Conservation (phyloP, 2,329 filamentous ascomycete species). For the Cordyceps sp. region DNA sequence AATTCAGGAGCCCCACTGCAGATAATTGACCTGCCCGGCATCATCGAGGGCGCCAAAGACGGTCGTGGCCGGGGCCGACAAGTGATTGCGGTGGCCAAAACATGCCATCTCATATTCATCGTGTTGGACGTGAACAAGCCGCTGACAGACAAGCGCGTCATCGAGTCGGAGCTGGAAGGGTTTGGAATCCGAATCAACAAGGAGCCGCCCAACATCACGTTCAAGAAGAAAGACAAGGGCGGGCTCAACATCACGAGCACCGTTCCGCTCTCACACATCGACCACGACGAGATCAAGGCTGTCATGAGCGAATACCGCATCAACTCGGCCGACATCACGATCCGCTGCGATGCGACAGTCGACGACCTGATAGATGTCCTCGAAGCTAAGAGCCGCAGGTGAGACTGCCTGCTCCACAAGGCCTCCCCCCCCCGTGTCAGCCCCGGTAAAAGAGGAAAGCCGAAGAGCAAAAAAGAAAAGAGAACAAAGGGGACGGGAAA, state of each 20-base stretch:
- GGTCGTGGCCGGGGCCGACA: conserved; percentile 94
- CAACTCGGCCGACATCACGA: conserved; percentile 90
- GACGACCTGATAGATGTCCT: conserved; percentile 94
- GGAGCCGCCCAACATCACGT: conserved; percentile 91
- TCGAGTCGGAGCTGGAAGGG: conserved; percentile 87
- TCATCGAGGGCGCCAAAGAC: conserved; percentile 97
- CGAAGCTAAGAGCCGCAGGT: conserved; percentile 69
- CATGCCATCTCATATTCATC: conserved; percentile 97
- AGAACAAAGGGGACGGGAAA: too few relatives aligned
- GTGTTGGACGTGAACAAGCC: conserved; percentile 98
- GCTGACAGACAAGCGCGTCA: conserved; percentile 87
- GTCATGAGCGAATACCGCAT: conserved; percentile 97
- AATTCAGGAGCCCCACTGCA: conserved; percentile 91
- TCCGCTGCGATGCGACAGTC: conserved; percentile 92
- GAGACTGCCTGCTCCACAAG: too few relatives aligned
- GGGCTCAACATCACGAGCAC: conserved; percentile 94
- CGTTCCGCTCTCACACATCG: conserved; percentile 79
- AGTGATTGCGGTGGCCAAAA: conserved; percentile 97
- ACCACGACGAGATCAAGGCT: conserved; percentile 91
- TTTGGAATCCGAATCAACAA: conserved; percentile 99
- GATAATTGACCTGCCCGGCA: conserved; percentile 96
- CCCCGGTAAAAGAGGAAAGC: too few relatives aligned
- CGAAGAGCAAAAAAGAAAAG: too few relatives aligned
- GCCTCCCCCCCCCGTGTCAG: too few relatives aligned
- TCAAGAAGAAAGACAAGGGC: conserved; percentile 98